Evolutionary conservation across 202 grass and related monocot genomes (phyloP), one percentile per base, ranked within the genome.

Genomic region (Saccharum hybrid): DNA sequence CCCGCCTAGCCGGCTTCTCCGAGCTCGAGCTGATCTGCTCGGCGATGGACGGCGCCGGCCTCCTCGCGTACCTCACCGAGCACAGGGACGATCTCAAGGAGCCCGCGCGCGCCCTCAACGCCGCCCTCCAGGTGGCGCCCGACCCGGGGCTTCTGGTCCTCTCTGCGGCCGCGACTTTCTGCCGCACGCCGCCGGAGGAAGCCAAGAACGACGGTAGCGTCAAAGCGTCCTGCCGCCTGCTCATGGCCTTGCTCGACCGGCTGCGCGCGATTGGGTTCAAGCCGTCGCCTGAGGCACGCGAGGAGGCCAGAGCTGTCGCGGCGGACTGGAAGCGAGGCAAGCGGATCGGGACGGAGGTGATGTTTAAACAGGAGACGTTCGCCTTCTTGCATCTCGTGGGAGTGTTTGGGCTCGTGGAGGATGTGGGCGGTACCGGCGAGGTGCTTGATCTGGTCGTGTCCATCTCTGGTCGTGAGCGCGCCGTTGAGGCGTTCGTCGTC

Each of bases 351-450:
- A 22, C 62, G 62, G 74, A 83, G 63, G 42, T 30, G 9, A 16
- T 79, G 22, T 79, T 86, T 38, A 86, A 83, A 37, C 75, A 85
- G 10, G 88, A 90, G 75, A 83, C 80, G 4, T 56, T 90, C 41
- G 68, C 88, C 18, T 90, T 90, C 46, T 42, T 90, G 62, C 80
- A 86, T 78, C 80, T 86, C 26, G 52, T 90, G 9, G 84, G 88
- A 42, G 68, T 83, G 10, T 90, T 90, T 80, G 80, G 88, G 6
- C 67, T 86, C 10, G 84, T 90, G 42, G 68, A 79, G 14, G 84
- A 90, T 82, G 84, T 86, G 28, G 88, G 83, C 21, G 88, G 79
- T 45, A 34, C 63, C 10, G 19, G 21, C 7, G 68, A 83, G 84
- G 75, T 83, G 49, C 66, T 81, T 23, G 79, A 59, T 70, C 48